phyloP scores from a whole-genome alignment of 345 rosid genomes.

The Moringa oleifera region DNA sequence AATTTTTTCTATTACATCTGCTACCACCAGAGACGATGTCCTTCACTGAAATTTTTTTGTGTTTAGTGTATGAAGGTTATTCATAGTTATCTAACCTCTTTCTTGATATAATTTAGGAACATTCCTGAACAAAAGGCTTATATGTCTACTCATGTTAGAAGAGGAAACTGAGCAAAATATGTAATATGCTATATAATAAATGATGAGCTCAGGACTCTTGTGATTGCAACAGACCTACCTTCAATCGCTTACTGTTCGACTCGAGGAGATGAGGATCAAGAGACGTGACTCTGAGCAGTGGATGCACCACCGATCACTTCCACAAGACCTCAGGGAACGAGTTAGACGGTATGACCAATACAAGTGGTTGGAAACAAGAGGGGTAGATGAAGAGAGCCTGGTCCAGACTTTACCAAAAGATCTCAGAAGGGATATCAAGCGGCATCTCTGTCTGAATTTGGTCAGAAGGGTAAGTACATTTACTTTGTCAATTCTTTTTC shows the following conservation, averaged over 20 bases:
- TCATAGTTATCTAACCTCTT: too few species aligned
- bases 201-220: constrained; percentile 10
- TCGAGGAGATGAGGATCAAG: constrained; percentile 85
- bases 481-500: too few species aligned
- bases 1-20: too few species aligned
- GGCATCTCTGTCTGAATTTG: constrained; percentile 72
- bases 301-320: constrained; percentile 82
- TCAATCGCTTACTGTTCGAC: constrained; percentile 62
- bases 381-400: constrained; percentile 65
- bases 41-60: too few species aligned
- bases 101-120: too few species aligned
- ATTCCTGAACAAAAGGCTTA: too few species aligned
- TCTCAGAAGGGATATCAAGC: constrained; percentile 69
- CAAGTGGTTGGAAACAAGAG: constrained; percentile 75
- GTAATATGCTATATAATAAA: too few species aligned
- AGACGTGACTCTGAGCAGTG: constrained; percentile 84
- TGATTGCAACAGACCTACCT: constrained; percentile 49
- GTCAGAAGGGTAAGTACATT: constrained; percentile 67
- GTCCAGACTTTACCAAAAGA: constrained; percentile 74
- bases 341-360: constrained; percentile 75
- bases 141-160: too few species aligned
- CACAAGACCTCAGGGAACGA: constrained; percentile 57
- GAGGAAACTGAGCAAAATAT: too few species aligned
- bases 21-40: too few species aligned
- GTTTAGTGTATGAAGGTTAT: too few species aligned